phyloP scores from a whole-genome alignment of 2,329 filamentous ascomycete species.

The Achaetomium macrosporum region DNA sequence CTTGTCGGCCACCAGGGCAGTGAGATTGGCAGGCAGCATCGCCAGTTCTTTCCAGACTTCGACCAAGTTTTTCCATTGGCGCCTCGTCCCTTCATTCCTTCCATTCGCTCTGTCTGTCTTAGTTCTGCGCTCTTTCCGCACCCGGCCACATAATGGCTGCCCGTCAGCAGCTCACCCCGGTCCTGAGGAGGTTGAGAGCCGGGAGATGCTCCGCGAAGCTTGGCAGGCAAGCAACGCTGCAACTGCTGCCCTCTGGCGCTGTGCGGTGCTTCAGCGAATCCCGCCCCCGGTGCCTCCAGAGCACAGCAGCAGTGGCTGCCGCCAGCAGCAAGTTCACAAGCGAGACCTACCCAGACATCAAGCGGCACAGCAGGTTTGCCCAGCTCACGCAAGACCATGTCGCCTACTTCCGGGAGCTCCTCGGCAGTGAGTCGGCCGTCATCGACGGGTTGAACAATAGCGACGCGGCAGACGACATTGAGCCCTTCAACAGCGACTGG shows the following conservation, averaged over 20 bases:
- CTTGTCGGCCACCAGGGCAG: no score
- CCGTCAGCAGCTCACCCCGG: conserved; percentile 19
- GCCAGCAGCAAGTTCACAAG: conserved; percentile 62
- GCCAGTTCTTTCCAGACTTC: no score
- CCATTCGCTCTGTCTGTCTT: neutral
- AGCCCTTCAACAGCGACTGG: conserved; percentile 95
- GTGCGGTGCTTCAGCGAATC: conserved; percentile 21
- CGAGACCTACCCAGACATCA: conserved; percentile 76
- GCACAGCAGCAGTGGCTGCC: conserved; percentile 7
- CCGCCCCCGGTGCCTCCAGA: conserved; percentile 10
- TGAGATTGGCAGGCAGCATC: no score
- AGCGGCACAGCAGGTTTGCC: conserved; percentile 71
- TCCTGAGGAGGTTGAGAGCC: conserved; percentile 18
- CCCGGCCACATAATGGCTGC: conserved; percentile 16
- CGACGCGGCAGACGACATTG: conserved; percentile 67
- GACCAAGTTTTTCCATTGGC: no score
- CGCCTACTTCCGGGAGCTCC: conserved; percentile 70
- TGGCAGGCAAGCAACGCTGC: conserved; percentile 14
- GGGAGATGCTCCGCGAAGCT: conserved; percentile 11
- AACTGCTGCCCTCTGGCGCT: conserved; percentile 12
- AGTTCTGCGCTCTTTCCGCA: neutral
- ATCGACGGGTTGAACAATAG: conserved; percentile 76
- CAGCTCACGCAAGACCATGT: conserved; percentile 74
- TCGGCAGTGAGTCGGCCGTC: conserved; percentile 72
- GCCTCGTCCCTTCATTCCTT: no score